Conservation (phyloP, 2,329 filamentous ascomycete species). For the Phyllosticta paracitricarpa region DNA sequence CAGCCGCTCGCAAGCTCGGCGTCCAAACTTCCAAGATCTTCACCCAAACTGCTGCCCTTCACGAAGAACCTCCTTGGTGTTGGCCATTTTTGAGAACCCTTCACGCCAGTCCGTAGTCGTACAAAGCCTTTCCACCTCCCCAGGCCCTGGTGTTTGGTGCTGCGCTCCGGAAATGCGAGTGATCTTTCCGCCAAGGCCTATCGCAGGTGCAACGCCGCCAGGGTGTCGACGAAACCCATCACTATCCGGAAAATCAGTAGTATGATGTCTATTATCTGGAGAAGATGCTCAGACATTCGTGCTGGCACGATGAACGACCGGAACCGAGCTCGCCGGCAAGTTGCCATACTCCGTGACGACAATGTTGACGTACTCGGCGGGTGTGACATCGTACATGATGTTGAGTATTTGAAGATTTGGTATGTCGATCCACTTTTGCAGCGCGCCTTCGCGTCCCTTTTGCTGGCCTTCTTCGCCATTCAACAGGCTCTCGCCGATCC, state of each 20-base stretch:
- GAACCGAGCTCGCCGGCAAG: constrained; percentile 76
- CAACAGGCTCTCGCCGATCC: constrained; percentile 25
- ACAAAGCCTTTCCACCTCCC: no score
- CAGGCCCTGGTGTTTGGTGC: no score
- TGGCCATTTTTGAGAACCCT: no score
- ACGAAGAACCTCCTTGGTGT: no score
- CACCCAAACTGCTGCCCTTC: no score
- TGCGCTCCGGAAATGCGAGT: no score
- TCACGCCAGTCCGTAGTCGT: no score
- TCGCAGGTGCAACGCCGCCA: no score
- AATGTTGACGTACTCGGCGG: constrained; percentile 74
- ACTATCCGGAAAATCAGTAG: not conserved
- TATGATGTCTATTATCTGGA: not conserved
- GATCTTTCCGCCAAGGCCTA: no score
- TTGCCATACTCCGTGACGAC: constrained; percentile 87
- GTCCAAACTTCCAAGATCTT: no score
- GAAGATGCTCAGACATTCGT: constrained; percentile 15
- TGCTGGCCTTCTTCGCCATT: constrained; percentile 16
- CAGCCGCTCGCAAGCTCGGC: no score
- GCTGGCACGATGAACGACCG: constrained; percentile 55
- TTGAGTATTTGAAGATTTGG: constrained; percentile 50
- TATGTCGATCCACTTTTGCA: constrained; percentile 25
- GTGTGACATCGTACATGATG: constrained; percentile 87
- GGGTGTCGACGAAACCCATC: not conserved
- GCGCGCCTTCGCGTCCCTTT: constrained; percentile 27